Percentiles rank a stretch among this genome's conserved stretches.
phyloP scores from a whole-genome alignment of 495 filamentous ascomycete species.

The Xylaria grammica region DNA sequence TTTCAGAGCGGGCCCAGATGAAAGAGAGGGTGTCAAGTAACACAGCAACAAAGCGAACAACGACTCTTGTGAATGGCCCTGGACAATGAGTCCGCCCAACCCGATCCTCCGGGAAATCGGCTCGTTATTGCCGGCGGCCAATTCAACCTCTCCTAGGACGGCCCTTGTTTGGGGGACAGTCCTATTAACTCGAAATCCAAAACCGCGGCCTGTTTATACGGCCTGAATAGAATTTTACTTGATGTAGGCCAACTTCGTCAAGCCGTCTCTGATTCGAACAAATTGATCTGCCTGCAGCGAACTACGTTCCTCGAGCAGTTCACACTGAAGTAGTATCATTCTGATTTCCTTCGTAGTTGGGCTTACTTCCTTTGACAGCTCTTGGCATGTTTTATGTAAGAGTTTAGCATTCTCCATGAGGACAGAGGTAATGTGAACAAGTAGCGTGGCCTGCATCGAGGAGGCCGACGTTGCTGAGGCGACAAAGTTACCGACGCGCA shows the following conservation, averaged over 20 bases:
- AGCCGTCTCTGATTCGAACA: slow-evolving; percentile 22
- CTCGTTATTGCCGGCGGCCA: not conserved
- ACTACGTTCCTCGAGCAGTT: slow-evolving; percentile 31
- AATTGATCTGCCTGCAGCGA: slow-evolving; percentile 21
- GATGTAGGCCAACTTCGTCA: slow-evolving; percentile 23
- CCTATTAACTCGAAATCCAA: not conserved
- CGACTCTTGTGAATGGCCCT: not conserved
- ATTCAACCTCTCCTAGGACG: not conserved
- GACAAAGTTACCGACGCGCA: slow-evolving; percentile 41
- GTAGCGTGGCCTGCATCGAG: slow-evolving; percentile 40
- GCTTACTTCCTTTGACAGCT: not conserved
- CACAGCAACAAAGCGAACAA: not conserved
- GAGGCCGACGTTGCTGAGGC: slow-evolving; percentile 33
- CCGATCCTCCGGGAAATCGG: too few relatives aligned
- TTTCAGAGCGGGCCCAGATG: not conserved
- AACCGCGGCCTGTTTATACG: not conserved
- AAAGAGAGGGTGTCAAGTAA: not conserved
- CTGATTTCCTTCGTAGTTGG: slow-evolving; percentile 20
- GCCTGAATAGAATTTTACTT: slow-evolving; percentile 3
- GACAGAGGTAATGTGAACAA: slow-evolving; percentile 31
- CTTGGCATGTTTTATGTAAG: slow-evolving; percentile 22
- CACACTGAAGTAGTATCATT: slow-evolving; percentile 33
- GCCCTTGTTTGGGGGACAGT: too few relatives aligned
- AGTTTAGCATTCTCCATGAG: slow-evolving; percentile 27
- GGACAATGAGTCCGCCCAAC: too few relatives aligned